Base-by-base conservation (phyloP, 2,329 filamentous ascomycete genomes). In the Clarireedia sp. region DNA sequence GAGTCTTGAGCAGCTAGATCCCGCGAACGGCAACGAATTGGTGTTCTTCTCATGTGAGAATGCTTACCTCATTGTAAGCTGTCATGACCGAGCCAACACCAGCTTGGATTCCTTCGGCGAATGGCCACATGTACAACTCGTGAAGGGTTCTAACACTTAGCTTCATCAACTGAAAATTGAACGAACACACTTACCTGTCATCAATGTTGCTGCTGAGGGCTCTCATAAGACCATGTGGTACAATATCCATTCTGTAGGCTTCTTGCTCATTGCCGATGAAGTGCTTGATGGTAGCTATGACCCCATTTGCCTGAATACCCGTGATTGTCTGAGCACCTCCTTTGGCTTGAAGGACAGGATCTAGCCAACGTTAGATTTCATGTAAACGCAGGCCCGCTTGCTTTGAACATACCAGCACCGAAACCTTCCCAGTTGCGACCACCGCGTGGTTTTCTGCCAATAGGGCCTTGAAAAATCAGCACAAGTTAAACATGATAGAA, bases 11-110 rank as follows among this genome's bases (percentile, higher is more conserved):
- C 14, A 14, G 23, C 16, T n/a, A 24, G 12, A 24, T 24, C 19
- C 38, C 38, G 14, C 19, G 14, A 41, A 41, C 38, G 38, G 38
- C 12, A 33, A 41, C 19, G 12, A 6, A 19, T 12, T 51, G 10
- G 26, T n/a, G 19, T n/a, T 17, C 4, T 10, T 24, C 3, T n/a
- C 8, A 14, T 8, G 17, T 17, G 36, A 6, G 14, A 23, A 19
- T n/a, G 36, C 47, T 36, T 36, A 55, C 71, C 64, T 81, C 82
- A 66, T 89, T 86, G 63, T 95, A 95, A 1, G 83, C 81, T 67
- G 89, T 90, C 90, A 95, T 95, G 52, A 95, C 75, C 7, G 85
- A 85, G 1, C 82, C 87, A 5, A 90, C 88, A 24, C 89, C 89
- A 12, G 87, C 88, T 58, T 80, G 81, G 45, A 95, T 64, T 7